These are phyloP conservation scores for Terfezia claveryi DNA, from an alignment of 495 filamentous ascomycete genomes.

Conservation along the genomic window DNA sequence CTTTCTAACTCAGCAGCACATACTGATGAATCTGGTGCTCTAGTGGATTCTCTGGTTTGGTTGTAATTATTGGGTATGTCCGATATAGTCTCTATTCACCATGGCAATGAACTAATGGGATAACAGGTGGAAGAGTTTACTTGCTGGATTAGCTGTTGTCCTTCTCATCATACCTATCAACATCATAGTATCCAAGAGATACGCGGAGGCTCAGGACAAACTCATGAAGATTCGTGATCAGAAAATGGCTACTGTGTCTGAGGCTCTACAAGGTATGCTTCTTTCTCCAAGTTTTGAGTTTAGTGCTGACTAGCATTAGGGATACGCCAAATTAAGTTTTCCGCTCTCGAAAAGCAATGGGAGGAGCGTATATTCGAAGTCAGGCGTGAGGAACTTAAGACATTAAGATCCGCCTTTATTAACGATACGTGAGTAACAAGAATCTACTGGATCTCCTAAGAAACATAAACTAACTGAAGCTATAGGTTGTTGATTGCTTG, in stretches of 20 bases:
- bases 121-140: slow-evolving; percentile 36
- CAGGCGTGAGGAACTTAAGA: slow-evolving; percentile 41
- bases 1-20: no score
- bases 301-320: background rate
- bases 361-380: slow-evolving; percentile 45
- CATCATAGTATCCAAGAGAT: slow-evolving; percentile 42
- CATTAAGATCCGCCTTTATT: slow-evolving; percentile 42
- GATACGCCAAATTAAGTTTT: slow-evolving; percentile 78
- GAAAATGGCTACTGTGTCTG: slow-evolving; percentile 57
- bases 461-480: slow-evolving; percentile 6
- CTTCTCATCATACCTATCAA: slow-evolving; percentile 46
- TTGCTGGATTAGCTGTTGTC: slow-evolving; percentile 44
- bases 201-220: slow-evolving; percentile 40
- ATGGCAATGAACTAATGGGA: background rate
- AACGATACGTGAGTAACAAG: slow-evolving; percentile 25
- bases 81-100: background rate
- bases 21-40: background rate
- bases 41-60: slow-evolving; percentile 32
- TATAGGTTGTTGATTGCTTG: slow-evolving; percentile 29
- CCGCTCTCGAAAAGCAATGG: slow-evolving; percentile 62
- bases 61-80: slow-evolving; percentile 38
- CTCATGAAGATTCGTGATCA: slow-evolving; percentile 63
- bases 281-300: background rate
- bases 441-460: slow-evolving; percentile 3
- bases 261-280: slow-evolving; percentile 42